A percentile compares a stretch with the other conserved stretches of the same genome.
Conservation (phyloP, 176 grass and related monocot species). For the Oryza meyeriana region DNA sequence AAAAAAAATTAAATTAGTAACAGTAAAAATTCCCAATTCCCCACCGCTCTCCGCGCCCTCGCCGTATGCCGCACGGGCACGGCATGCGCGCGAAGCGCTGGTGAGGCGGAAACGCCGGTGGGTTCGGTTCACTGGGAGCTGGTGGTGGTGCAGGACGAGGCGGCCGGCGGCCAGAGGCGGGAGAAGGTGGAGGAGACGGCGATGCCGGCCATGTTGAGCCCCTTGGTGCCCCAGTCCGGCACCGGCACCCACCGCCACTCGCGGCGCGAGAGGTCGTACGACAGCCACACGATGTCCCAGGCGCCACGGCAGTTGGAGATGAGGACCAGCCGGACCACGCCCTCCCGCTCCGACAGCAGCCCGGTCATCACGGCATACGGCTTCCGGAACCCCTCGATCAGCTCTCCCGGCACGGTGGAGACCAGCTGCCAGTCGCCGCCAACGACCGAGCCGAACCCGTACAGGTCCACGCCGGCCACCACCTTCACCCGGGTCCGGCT, state of each 20-base stretch:
- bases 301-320: constrained; percentile 84
- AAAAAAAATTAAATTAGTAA: too few species aligned
- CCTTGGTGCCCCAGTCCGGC: constrained; percentile 81
- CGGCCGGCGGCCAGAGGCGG: constrained; percentile 57
- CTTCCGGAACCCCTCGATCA: constrained; percentile 62
- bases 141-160: background rate
- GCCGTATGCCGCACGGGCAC: background rate
- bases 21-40: too few species aligned
- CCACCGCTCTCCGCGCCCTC: background rate
- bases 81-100: background rate
- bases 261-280: constrained; percentile 48
- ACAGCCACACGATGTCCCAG: constrained; percentile 87
- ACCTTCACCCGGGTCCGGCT: constrained; percentile 49
- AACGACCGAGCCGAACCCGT: constrained; percentile 40
- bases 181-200: constrained; percentile 95
- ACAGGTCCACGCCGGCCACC: constrained; percentile 71
- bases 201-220: constrained; percentile 96
- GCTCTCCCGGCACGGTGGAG: constrained; percentile 47
- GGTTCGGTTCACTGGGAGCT: background rate
- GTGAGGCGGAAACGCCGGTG: background rate
- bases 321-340: constrained; percentile 68
- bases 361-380: constrained; percentile 88
- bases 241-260: constrained; percentile 83
- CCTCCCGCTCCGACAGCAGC: constrained; percentile 82
- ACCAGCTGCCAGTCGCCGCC: constrained; percentile 68